Evolutionary conservation across 768 basidiomycete genomes (phyloP), one percentile per base, ranked within the genome.

Genomic region (Xerocomus spinulosus): DNA sequence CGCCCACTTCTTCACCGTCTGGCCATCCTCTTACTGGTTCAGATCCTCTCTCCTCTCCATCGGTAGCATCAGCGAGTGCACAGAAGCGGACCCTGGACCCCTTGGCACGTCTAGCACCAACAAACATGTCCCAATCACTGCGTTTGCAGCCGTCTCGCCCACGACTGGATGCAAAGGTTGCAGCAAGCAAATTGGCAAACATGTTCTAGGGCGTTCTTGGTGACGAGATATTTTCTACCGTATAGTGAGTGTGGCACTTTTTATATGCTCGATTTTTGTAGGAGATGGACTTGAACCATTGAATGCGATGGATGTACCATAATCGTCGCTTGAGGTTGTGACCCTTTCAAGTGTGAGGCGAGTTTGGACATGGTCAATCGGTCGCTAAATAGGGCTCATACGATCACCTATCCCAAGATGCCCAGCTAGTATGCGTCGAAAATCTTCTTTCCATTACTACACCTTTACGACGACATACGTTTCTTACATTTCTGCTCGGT

Each of bases 141-240:
- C 80, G 84, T 17, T 74, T 85, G 38, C 81, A 82, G 55, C 82
- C 86, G 13, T 80, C 80, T 41, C 70, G 88, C 55, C 80, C 84
- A 36, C 74, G 85, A 58, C 66, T 95, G 57, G 93, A 96, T 63
- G 84, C 92, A 9, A 75, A 85, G 59, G 84, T 90, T 60, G 89
- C 89, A 13, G 91, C 89, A 17, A 88, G 88, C 63, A 93, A 92
- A 65, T 75, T 93, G 48, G 91, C 90, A 7, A 94, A 92, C 61
- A 86, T 89, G 84, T 88, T 90, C 62, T 90, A 70, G 61, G 36
- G n/a, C 5, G 14, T 15, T 29, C 36, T 30, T 13, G 3, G 34
- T 43, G 41, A n/a, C 18, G 38, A 18, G 41, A 38, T 44, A 40
- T 48, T 10, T 46, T 44, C 15, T 45, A 42, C 15, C 15, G 37